Evolutionary conservation across 148 eudicot species (phyloP), one percentile per base, ranked within the genome.

Genomic region (Persicaria tinctoria): DNA sequence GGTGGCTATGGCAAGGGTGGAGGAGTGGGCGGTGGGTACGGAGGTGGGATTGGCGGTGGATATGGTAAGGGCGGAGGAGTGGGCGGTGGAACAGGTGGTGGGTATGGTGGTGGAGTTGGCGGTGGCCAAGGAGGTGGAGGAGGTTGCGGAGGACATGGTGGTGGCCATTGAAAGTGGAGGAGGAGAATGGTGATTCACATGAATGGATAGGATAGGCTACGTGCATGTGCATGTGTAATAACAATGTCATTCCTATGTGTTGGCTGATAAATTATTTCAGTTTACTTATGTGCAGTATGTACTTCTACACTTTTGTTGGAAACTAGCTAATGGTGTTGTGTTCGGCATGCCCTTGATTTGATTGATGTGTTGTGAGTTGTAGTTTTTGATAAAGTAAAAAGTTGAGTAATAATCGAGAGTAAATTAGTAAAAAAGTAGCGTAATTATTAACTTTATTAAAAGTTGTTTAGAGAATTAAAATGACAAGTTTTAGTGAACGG

Each of bases 71-170:
- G 27, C 7, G 74, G 70, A 17, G 70, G 74, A 14, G 74, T n/a
- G 1, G 27, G 27, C 10, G 74, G 70, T 9, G 70, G 74, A 14
- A 54, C 9, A 32, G 70, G 53, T 5, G 72, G 75, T 14, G 75
- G 75, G 8, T 10, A 57, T 6, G 63, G 9, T 17, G 63, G 63
- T 57, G 63, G 68, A 20, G 68, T 12, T 32, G 41, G 41, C 41
- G 41, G 41, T 32, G 41, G 41, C 41, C 41, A 32, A 32, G 41
- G 41, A 32, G 41, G 41, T 32, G 41, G 41, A 32, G 38, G 38
- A 60, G 68, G 44, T 10, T 60, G 68, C 10, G 68, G 68, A 60
- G 51, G 54, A 66, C 70, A 66, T 0, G 75, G 75, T 0, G 75
- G 75, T 51, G 64, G 60, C 54, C 60, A 6, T 73, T 66, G n/a